Conservation (phyloP, 345 rosid genomes). For the Durio zibethinus region DNA sequence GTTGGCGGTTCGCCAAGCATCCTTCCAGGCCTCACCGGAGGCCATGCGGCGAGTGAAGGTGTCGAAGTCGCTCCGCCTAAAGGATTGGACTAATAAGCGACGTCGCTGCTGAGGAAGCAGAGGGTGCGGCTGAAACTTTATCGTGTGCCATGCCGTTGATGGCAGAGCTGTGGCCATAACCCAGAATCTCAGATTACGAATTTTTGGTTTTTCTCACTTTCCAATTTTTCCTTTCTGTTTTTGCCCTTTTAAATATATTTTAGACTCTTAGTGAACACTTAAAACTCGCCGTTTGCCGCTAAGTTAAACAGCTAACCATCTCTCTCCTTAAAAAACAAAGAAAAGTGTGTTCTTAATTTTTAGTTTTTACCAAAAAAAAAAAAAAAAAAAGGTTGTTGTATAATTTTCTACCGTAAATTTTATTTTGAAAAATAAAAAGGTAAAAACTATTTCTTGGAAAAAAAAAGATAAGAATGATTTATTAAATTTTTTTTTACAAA, state of each 20-base stretch:
- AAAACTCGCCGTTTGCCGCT: too few relatives aligned
- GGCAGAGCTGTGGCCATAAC: slow-evolving; percentile 16
- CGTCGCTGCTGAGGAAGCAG: slow-evolving; percentile 7
- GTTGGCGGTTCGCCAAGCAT: slow-evolving; percentile 82
- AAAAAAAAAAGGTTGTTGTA: too few relatives aligned
- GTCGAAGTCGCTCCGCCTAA: slow-evolving; percentile 62
- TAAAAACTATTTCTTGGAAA: too few relatives aligned
- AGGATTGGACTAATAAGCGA: slow-evolving; percentile 27
- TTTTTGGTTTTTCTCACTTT: neutral
- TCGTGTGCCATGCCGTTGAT: slow-evolving; percentile 1
- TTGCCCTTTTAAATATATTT: neutral
- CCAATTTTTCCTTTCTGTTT: neutral
- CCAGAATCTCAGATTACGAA: neutral
- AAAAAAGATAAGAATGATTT: too few relatives aligned
- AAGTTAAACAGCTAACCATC: too few relatives aligned
- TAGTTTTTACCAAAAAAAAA: too few relatives aligned
- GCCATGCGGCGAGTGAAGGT: slow-evolving; percentile 49
- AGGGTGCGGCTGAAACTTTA: neutral
- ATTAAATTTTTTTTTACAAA: too few relatives aligned
- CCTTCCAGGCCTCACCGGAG: slow-evolving; percentile 65
- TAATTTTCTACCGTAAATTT: too few relatives aligned
- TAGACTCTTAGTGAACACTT: too few relatives aligned
- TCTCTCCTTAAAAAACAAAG: too few relatives aligned
- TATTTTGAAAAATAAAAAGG: too few relatives aligned
- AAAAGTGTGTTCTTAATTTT: too few relatives aligned